Conservation (phyloP, 305 asterid species). For the Fraxinus dipetala region DNA sequence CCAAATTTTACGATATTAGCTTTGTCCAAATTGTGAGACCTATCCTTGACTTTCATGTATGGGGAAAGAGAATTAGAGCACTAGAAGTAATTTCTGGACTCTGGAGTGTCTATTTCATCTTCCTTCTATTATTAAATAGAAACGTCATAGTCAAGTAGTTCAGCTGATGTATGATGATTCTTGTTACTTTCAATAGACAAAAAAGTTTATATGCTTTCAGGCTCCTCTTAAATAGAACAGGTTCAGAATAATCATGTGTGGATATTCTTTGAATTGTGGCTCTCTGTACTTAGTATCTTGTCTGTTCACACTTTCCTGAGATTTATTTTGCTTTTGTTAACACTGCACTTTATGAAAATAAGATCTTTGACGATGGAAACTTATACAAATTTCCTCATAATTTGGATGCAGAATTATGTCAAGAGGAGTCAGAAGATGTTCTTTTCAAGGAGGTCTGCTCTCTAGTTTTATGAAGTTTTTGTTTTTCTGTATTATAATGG, state of each 20-base stretch:
- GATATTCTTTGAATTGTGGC: constrained; percentile 7
- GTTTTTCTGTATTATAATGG: constrained; percentile 7
- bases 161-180: neutral
- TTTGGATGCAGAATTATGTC: constrained; percentile 78
- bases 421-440: constrained; percentile 89
- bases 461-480: constrained; percentile 20
- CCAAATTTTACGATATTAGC: neutral
- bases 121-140: neutral
- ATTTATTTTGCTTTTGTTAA: constrained; percentile 3
- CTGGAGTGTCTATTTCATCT: neutral
- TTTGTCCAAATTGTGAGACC: neutral
- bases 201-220: neutral
- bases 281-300: neutral
- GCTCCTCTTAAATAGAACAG: constrained; percentile 11
- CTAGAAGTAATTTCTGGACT: neutral
- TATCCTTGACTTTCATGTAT: neutral
- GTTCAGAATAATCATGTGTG: constrained; percentile 5
- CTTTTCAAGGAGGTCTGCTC: constrained; percentile 79
- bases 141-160: neutral
- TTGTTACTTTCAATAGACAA: neutral
- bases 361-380: neutral
- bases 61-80: neutral
- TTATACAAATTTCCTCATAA: constrained; percentile 13
- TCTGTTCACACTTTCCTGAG: neutral
- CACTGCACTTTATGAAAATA: neutral